Conservation (phyloP, 345 rosid genomes). For the Gossypium bickii region DNA sequence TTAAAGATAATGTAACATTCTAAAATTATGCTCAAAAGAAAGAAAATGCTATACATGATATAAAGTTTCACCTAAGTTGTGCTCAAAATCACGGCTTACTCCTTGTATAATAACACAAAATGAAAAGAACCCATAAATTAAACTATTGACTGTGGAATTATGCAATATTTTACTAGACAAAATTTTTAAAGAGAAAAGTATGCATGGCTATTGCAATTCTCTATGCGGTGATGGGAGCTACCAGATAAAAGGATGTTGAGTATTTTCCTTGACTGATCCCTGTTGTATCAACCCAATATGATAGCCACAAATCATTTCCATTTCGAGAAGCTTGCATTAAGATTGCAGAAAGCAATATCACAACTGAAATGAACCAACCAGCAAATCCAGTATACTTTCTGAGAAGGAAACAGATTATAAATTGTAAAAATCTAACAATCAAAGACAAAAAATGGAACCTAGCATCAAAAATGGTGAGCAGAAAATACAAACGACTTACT, state of each 20-base stretch:
- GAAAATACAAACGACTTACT: conserved; percentile 37
- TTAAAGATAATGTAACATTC: neutral
- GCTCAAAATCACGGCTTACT: neutral
- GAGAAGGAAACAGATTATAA: conserved; percentile 21
- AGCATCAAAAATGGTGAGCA: neutral
- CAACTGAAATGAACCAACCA: conserved; percentile 64
- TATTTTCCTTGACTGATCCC: conserved; percentile 37
- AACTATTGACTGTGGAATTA: neutral
- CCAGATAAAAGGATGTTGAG: conserved; percentile 83
- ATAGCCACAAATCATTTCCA: conserved; percentile 90
- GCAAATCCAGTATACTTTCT: conserved; percentile 77
- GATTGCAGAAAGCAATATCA: conserved; percentile 67
- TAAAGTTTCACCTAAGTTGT: neutral
- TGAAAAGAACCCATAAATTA: neutral
- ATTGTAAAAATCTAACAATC: neutral
- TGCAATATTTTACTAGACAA: neutral
- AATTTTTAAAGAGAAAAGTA: neutral
- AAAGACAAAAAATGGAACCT: neutral
- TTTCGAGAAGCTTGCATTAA: conserved; percentile 94
- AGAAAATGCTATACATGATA: neutral
- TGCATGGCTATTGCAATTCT: neutral
- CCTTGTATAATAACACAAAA: neutral
- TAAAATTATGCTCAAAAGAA: neutral
- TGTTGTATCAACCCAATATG: conserved; percentile 83
- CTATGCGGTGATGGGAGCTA: conserved; percentile 18